Evolutionary conservation across 202 grass and related monocot species (phyloP), one percentile per base, ranked within the genome.

Genomic region (Carex arenaria): DNA sequence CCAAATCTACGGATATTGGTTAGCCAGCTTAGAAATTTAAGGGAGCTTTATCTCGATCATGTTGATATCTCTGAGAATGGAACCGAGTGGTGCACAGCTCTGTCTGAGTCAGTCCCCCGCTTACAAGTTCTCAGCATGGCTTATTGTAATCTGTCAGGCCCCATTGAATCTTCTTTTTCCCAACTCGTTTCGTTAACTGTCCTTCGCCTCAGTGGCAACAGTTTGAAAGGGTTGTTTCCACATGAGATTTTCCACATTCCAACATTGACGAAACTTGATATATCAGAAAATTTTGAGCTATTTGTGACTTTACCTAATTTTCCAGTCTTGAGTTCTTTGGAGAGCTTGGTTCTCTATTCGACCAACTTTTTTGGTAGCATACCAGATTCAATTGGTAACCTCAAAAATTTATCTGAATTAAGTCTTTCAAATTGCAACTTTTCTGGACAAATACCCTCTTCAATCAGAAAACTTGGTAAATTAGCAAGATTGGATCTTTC

Each of bases 21-120:
- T 31, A 49, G 76, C 28, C 82, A 89, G 67, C 78, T 89, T 19
- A 89, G 69, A 61, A 85, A 85, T 57, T 77, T 89, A 51, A 89
- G 69, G 53, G 78, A 69, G 68, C 83, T 89, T 20, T 45, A 52
- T 43, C 61, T 85, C 2, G 87, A 89, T 49, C 43, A 53, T 26
- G 68, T 85, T 47, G n/a, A 80, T 84, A 84, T 84, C 42, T 87
- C 88, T 4, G 23, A 74, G 13, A 74, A 56, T 9, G 81, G 85
- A 5, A 51, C 51, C 4, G 81, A 87, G 36, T 90, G 85, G 88
- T 87, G 75, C 63, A 26, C 5, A n/a, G 81, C 82, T n/a, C 59
- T 85, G 59, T 63, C 85, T n/a, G 68, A 32, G 5, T 78, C 88
- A 2, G 26, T 79, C 47, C 85, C 82, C 4, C 66, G 49, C 9